Evolutionary conservation across 2,329 filamentous ascomycete species (phyloP).

Genomic region (Lecanicillium sp.): DNA sequence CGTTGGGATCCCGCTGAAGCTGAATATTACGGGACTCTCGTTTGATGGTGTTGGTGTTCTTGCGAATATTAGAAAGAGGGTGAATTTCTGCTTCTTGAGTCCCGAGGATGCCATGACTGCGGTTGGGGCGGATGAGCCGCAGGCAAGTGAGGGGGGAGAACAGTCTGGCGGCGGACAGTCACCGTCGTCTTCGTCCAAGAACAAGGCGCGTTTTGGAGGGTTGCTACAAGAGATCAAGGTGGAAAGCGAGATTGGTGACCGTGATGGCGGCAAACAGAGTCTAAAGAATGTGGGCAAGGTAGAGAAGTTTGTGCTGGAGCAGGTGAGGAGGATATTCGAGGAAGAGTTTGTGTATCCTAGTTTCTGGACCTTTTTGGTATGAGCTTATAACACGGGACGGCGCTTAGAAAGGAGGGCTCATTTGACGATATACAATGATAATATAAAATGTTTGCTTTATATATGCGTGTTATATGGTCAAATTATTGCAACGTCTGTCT

Average conservation of each 20-base stretch:
- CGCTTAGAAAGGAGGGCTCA: neutral
- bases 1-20: constrained; percentile 85
- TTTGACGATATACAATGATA: neutral
- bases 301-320: constrained; percentile 92
- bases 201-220: constrained; percentile 49
- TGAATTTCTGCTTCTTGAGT: constrained; percentile 91
- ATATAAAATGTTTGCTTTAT: neutral
- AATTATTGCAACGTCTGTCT: constrained; percentile 62
- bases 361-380: constrained; percentile 96
- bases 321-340: constrained; percentile 94
- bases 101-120: constrained; percentile 81
- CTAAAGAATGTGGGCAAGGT: constrained; percentile 98
- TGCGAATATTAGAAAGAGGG: constrained; percentile 79
- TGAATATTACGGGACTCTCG: constrained; percentile 89
- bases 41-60: constrained; percentile 93
- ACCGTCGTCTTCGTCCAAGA: constrained; percentile 22
- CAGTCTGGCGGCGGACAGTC: too few species aligned
- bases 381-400: constrained; percentile 11
- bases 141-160: too few species aligned
- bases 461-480: neutral
- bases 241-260: constrained; percentile 93
- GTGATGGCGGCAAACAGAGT: constrained; percentile 85
- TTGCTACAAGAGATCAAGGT: constrained; percentile 88
- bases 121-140: constrained; percentile 40
- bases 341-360: constrained; percentile 98